Evolutionary conservation across 2,329 filamentous ascomycete species (phyloP).

Genomic region (Aspergillus chevalieri): DNA sequence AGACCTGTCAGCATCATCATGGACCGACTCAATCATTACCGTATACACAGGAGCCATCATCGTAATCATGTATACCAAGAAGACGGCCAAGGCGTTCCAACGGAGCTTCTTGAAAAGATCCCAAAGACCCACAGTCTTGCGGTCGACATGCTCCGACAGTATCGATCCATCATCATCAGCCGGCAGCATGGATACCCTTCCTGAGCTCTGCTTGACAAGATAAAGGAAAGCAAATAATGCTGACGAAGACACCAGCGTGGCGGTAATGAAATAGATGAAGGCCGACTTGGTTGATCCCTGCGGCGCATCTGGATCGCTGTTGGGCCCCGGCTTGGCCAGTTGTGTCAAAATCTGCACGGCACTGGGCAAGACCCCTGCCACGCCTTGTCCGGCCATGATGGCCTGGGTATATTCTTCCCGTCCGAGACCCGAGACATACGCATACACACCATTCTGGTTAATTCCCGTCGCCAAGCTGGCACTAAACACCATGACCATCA

Average conservation of each 20-base stretch:
- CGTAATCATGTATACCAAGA: constrained; percentile 72
- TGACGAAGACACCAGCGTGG: constrained; percentile 65
- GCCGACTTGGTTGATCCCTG: constrained; percentile 61
- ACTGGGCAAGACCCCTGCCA: constrained; percentile 84
- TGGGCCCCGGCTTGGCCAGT: constrained; percentile 53
- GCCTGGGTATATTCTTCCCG: constrained; percentile 87
- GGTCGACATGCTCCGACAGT: constrained; percentile 11
- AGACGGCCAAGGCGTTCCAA: constrained; percentile 71
- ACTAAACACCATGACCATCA: constrained; percentile 74
- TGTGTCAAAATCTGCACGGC: constrained; percentile 82
- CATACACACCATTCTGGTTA: constrained; percentile 90
- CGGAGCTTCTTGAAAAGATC: constrained; percentile 69
- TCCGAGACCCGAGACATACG: constrained; percentile 80
- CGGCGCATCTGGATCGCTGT: constrained; percentile 28
- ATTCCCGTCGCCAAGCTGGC: constrained; percentile 75
- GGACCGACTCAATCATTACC: constrained; percentile 54
- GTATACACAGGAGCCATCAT: constrained; percentile 98
- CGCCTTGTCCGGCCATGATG: constrained; percentile 89
- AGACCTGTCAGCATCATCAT: constrained; percentile 27
- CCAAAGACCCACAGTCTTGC: constrained; percentile 53
- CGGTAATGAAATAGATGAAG: constrained; percentile 86
- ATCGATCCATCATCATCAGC: constrained; percentile 11
- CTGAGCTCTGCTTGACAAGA: constrained; percentile 52
- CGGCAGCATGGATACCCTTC: constrained; percentile 5
- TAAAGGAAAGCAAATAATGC: constrained; percentile 70